Evolutionary conservation across 2,329 filamentous ascomycete genomes (phyloP).

Genomic region (Phyllosticta paracitricarpa): DNA sequence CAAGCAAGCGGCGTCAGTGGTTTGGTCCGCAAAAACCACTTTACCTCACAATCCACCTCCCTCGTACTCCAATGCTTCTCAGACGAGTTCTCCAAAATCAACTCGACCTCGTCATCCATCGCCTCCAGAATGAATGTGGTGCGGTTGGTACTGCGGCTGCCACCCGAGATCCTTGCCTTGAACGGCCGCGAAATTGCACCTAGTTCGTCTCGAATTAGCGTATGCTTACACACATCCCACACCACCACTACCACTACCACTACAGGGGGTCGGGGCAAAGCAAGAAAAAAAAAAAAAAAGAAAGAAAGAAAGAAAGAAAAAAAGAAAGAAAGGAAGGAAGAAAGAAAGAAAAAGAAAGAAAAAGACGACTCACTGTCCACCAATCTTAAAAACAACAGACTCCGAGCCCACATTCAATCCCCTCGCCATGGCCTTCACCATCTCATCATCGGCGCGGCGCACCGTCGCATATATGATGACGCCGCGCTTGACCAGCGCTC

Average conservation of each 20-base stretch:
- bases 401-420: constrained; percentile 27
- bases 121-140: constrained; percentile 40
- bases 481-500: constrained; percentile 29
- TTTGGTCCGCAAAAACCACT: too few species aligned
- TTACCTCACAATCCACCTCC: too few species aligned
- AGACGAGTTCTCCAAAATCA: constrained; percentile 24
- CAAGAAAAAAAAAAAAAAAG: too few species aligned
- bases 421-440: constrained; percentile 32
- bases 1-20: too few species aligned
- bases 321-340: too few species aligned
- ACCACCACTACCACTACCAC: too few species aligned
- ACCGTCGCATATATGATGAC: constrained; percentile 32
- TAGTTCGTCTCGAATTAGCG: constrained; percentile 14
- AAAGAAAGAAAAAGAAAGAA: neutral
- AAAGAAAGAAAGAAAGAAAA: too few species aligned
- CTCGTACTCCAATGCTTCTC: too few species aligned
- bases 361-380: constrained; percentile 31
- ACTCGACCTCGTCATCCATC: constrained; percentile 37
- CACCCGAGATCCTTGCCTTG: constrained; percentile 37
- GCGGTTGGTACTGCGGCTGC: constrained; percentile 32
- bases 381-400: constrained; percentile 32
- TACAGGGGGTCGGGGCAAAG: too few species aligned
- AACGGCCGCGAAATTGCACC: constrained; percentile 35
- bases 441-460: constrained; percentile 24
- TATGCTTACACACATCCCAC: neutral